Conservation (phyloP, 176 grass and related monocot species). For the Thinopyrum elongatum region DNA sequence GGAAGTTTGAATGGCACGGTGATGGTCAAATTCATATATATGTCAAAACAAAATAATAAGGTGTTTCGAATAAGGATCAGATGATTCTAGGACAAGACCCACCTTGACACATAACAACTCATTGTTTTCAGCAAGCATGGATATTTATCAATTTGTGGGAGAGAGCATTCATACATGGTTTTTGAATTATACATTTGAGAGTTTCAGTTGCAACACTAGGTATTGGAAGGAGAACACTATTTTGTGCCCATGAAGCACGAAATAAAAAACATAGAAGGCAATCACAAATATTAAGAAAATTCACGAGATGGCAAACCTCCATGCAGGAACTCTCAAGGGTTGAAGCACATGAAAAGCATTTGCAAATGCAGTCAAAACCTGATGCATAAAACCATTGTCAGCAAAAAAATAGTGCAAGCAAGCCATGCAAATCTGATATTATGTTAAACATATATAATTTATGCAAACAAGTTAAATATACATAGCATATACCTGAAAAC, state of each 20-base stretch:
- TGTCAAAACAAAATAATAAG: neutral
- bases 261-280: neutral
- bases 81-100: neutral
- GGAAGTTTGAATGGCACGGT: neutral
- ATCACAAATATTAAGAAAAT: neutral
- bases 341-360: slow-evolving; percentile 43
- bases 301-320: slow-evolving; percentile 39
- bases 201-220: neutral
- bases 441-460: slow-evolving; percentile 6
- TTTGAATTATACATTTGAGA: neutral
- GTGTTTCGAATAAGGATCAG: neutral
- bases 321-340: slow-evolving; percentile 52
- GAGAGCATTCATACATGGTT: neutral
- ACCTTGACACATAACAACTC: neutral
- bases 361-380: slow-evolving; percentile 53
- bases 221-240: neutral
- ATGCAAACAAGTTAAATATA: neutral
- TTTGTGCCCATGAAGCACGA: neutral
- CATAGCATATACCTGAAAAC: slow-evolving; percentile 64
- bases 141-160: neutral
- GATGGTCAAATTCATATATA: neutral
- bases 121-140: neutral
- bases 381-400: slow-evolving; percentile 16
- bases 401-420: neutral
- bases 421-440: neutral